Base-by-base conservation (phyloP, 345 rosid genomes). In the Raphanus raphanistrum region DNA sequence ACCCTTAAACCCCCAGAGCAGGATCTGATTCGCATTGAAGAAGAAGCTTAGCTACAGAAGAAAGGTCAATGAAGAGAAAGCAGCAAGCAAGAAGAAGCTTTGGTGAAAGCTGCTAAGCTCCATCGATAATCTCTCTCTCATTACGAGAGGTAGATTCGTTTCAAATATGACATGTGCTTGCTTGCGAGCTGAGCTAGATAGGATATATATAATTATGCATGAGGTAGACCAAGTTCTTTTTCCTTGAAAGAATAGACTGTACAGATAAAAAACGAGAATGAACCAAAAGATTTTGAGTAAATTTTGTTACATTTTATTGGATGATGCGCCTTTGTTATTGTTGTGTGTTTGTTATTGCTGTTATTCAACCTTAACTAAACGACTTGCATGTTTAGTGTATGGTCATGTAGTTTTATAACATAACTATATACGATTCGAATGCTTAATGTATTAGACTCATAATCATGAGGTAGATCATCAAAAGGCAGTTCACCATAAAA, bases 11-110 rank as follows among this genome's bases (percentile, higher is more conserved):
- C 63, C 38, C 25, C 28, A 29, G 33, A 72, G 8, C 21, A 43
- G 31, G 66, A 2, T 43, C 68, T 41, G 15, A 71, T 31, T 16
- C 13, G 16, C 15, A 7, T 71, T 16, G 16, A 72, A 27, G 35
- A 55, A 70, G 64, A 33, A 27, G 72, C 60, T 28, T 35, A 57
- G 66, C 21, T 38, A 65, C 16, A 41, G 45, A 88, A 79, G 88
- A 88, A 70, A 35, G 15, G 65, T 27, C 8, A 70, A 63, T 36
- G 70, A 61, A 27, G 58, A 63, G 70, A 57, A 52, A 16, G 45
- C 75, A 63, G 26, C 69, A 76, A 61, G 21, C 67, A 76, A 52
- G 6, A 66, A 66, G 75, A 50, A 57, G 62, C 5, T 45, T 67
- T 62, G 21, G 25, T n/a, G 12, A 4, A 36, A 50, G 17, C 55